Evolutionary conservation across 805 yeast species (phyloP).

Genomic region (Saccharomycopsis sp.): DNA sequence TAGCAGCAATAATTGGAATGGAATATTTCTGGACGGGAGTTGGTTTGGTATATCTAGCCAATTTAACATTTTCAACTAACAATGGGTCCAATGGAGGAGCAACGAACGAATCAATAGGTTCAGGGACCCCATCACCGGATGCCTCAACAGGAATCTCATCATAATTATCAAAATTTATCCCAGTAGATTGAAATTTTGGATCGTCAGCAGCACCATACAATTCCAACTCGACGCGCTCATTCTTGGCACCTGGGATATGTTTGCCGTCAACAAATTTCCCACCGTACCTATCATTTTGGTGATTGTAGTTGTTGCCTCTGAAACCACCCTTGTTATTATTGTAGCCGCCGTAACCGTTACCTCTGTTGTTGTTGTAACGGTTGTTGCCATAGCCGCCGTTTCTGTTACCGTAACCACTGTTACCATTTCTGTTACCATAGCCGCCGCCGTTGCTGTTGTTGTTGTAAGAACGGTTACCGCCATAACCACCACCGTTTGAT

Average conservation of each 20-base stretch:
- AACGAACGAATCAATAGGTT: slow-evolving; percentile 80
- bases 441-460: too few species aligned
- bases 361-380: slow-evolving; percentile 26
- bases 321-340: slow-evolving; percentile 30
- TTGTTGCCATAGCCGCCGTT: slow-evolving; percentile 28
- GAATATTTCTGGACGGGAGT: slow-evolving; percentile 96
- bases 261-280: slow-evolving; percentile 86
- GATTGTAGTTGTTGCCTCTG: slow-evolving; percentile 30
- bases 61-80: slow-evolving; percentile 76
- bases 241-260: slow-evolving; percentile 74
- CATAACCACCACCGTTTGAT: slow-evolving; percentile 22
- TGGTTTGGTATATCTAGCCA: slow-evolving; percentile 90
- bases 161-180: slow-evolving; percentile 97
- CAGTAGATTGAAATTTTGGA: slow-evolving; percentile 77
- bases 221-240: slow-evolving; percentile 65
- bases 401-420: slow-evolving; percentile 26
- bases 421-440: slow-evolving; percentile 26
- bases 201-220: slow-evolving; percentile 73
- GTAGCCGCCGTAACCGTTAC: slow-evolving; percentile 30
- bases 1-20: slow-evolving; percentile 81
- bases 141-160: slow-evolving; percentile 99
- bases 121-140: slow-evolving; percentile 90
- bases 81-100: slow-evolving; percentile 87
- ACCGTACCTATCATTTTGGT: slow-evolving; percentile 33
- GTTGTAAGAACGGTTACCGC: slow-evolving; percentile 24